A percentile compares a stretch with the other conserved stretches of the same genome.
Conservation (phyloP, 2,329 filamentous ascomycete species). For the Cladorrhinum sp. region DNA sequence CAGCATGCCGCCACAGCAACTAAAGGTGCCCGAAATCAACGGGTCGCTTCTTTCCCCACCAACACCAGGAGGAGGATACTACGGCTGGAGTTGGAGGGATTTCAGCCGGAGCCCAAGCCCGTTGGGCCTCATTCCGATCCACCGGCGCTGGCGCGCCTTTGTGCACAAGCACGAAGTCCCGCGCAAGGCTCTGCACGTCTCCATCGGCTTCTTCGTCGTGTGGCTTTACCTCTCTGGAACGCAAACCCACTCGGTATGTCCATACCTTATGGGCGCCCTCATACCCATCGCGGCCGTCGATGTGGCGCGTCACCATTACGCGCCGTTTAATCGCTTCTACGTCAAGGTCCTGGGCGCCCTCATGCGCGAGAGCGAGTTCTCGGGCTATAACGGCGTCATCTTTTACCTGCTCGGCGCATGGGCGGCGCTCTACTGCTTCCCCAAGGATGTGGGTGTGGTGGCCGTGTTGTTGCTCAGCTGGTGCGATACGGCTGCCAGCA, state of each 20-base stretch:
- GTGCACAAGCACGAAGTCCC: slow-evolving; percentile 97
- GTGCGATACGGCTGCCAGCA: slow-evolving; percentile 97
- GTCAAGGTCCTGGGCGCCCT: slow-evolving; percentile 80
- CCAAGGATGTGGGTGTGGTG: slow-evolving; percentile 90
- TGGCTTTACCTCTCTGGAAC: slow-evolving; percentile 79
- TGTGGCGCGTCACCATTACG: slow-evolving; percentile 76
- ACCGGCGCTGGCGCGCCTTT: slow-evolving; percentile 85
- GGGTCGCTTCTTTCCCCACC: slow-evolving; percentile 67
- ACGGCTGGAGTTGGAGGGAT: slow-evolving; percentile 76
- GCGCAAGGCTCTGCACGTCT: slow-evolving; percentile 88
- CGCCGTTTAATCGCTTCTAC: slow-evolving; percentile 81
- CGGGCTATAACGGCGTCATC: slow-evolving; percentile 94
- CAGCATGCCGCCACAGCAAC: background rate
- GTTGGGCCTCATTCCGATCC: slow-evolving; percentile 90
- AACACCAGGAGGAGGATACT: slow-evolving; percentile 47
- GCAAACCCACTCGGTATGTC: slow-evolving; percentile 74
- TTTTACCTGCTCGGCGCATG: slow-evolving; percentile 93
- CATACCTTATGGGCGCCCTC: slow-evolving; percentile 75
- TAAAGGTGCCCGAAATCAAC: slow-evolving; percentile 39
- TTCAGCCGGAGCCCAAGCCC: slow-evolving; percentile 90
- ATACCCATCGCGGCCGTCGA: slow-evolving; percentile 83
- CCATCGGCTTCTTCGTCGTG: slow-evolving; percentile 90
- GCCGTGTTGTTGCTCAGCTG: slow-evolving; percentile 87
- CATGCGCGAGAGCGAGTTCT: slow-evolving; percentile 95
- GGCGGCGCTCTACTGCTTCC: slow-evolving; percentile 79